Base-by-base conservation (phyloP, 495 filamentous ascomycete species). In the Cudoniella acicularis region DNA sequence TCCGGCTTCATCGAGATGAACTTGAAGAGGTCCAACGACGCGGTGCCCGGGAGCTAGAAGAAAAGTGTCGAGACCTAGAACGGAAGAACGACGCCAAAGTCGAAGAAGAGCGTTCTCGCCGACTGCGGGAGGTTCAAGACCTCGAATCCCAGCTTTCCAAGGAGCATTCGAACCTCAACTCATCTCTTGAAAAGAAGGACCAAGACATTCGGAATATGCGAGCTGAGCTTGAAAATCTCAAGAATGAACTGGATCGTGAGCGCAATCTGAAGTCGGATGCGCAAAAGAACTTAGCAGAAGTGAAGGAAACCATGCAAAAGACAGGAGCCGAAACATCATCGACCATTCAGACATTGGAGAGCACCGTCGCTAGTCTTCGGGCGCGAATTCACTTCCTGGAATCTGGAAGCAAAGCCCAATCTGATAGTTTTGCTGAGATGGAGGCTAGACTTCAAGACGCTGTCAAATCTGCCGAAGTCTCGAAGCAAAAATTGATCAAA, bases 371-470 rank as follows among this genome's bases (percentile, higher is more conserved):
- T 49, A 87, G 86, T 10, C 81, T 95, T 41, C 84, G 85, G 60
- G 87, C 86, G 3, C 85, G 89, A 47, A 89, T 94, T 54, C 87
- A 94, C 56, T 91, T 92, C 67, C 82, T 97, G 18, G 91, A 97
- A 71, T 91, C 88, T 11, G 89, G 91, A 58, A 86, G 86, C 64
- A 89, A 96, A 69, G 86, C 90, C 27, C 91, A 96, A 67, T 90
- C 88, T 3, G 77, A 89, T 59, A 81, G 87, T 30, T 95, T 90
- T 68, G 84, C 88, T 24, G 80, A 84, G 18, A 82, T 96, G 70
- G 85, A 94, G 66, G 76, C 84, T 52, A 78, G 85, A 45, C 84
- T 96, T 69, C 87, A 89, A 68, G 87, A 92, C 40, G 92, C 92
- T 0, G 70, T 88, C 25, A 78, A 80, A 25, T 76, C 85, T 26